Evolutionary conservation across 2,329 filamentous ascomycete species (phyloP).

Genomic region (Xylariaceae sp.): DNA sequence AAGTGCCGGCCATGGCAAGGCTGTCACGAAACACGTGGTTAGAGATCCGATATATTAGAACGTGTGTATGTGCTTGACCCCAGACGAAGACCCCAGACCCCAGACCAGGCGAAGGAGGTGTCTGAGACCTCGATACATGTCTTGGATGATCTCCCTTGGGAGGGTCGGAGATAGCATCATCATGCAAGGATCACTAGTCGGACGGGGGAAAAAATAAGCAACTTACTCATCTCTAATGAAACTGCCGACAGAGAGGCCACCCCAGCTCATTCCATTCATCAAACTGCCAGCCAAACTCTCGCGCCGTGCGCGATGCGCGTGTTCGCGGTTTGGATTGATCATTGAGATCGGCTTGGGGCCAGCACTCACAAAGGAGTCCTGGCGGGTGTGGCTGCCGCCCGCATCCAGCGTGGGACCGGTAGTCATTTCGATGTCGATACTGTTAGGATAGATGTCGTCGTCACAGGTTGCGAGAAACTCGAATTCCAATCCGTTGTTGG

Average conservation of each 20-base stretch:
- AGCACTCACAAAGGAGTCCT: conserved; percentile 62
- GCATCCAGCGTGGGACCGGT: conserved; percentile 54
- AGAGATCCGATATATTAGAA: conserved; percentile 14
- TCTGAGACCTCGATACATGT: conserved; percentile 18
- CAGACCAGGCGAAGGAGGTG: conserved; percentile 10
- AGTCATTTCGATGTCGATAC: conserved; percentile 48
- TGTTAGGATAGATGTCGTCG: conserved; percentile 20
- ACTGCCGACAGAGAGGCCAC: conserved; percentile 89
- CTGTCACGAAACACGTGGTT: conserved; percentile 44
- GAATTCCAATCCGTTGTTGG: conserved; percentile 26
- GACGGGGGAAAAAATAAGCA: not conserved
- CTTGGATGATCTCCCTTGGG: not conserved
- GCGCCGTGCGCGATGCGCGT: conserved; percentile 51
- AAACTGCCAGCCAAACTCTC: conserved; percentile 60
- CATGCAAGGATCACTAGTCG: not conserved
- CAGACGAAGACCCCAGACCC: conserved; percentile 12
- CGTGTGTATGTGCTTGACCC: not conserved
- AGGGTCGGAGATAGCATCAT: not conserved
- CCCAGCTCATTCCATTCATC: conserved; percentile 91
- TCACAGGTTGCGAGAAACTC: conserved; percentile 18
- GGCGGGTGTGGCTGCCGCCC: conserved; percentile 53
- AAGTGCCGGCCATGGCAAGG: conserved; percentile 92
- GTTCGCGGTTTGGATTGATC: conserved; percentile 58
- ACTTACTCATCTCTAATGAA: conserved; percentile 98
- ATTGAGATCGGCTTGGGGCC: conserved; percentile 63